These are phyloP conservation scores for Helichrysum umbraculigerum DNA, from an alignment of 129 eudicot genomes.

Conservation along the genomic window DNA sequence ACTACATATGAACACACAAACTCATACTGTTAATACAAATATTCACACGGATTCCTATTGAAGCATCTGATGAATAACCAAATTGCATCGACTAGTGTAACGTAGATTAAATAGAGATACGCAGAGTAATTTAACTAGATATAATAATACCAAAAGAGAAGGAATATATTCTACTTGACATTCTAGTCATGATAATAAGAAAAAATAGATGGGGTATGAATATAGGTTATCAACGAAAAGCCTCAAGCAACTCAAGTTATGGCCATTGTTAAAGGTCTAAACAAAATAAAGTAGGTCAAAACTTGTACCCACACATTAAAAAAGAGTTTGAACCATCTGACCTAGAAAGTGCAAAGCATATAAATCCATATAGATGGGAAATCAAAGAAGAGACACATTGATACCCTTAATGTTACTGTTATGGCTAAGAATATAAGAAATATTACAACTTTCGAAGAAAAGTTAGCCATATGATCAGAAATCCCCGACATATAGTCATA, in stretches of 20 bases:
- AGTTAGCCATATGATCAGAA: neutral
- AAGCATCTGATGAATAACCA: neutral
- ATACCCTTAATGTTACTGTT: neutral
- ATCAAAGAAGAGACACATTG: neutral
- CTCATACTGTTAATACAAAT: neutral
- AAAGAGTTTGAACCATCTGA: neutral
- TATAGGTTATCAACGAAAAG: neutral
- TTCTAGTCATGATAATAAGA: conserved; percentile 5
- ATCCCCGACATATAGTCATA: neutral
- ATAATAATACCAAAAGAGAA: neutral
- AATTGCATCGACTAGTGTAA: neutral
- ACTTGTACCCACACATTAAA: neutral
- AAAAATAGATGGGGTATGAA: neutral
- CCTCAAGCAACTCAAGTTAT: neutral
- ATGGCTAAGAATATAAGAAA: neutral
- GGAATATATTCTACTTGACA: conserved; percentile 7
- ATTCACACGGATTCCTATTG: neutral
- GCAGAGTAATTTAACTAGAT: neutral
- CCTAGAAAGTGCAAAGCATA: neutral
- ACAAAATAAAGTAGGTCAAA: neutral
- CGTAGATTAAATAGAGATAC: neutral
- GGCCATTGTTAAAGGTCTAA: neutral
- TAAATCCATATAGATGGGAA: neutral
- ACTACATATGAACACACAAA: neutral
- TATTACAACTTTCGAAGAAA: neutral